phyloP scores from a whole-genome alignment of 2,329 filamentous ascomycete species.

The Pleomassaria siparia region DNA sequence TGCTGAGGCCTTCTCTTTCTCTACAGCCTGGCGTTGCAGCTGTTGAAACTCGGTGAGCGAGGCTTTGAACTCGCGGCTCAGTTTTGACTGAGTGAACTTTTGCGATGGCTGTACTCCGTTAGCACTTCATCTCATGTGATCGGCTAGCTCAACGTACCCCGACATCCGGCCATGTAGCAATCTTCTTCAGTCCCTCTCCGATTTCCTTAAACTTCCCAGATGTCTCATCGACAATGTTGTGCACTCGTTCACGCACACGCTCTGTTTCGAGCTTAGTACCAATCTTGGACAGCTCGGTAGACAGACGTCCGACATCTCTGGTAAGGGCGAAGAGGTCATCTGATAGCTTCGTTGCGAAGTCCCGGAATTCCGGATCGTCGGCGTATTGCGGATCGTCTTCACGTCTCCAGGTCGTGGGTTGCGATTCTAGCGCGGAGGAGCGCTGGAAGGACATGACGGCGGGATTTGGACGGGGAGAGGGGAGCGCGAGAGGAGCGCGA shows the following conservation, averaged over 20 bases:
- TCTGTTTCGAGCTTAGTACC: constrained; percentile 91
- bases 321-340: constrained; percentile 88
- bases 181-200: constrained; percentile 89
- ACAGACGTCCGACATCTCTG: constrained; percentile 81
- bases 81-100: constrained; percentile 93
- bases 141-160: constrained; percentile 65
- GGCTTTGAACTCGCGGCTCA: constrained; percentile 89
- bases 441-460: constrained; percentile 85
- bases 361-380: constrained; percentile 91
- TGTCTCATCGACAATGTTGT: constrained; percentile 83
- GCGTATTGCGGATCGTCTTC: constrained; percentile 74
- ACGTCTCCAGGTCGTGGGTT: constrained; percentile 67
- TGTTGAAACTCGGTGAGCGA: constrained; percentile 88
- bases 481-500: neutral
- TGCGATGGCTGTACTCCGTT: constrained; percentile 72
- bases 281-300: constrained; percentile 79
- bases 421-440: constrained; percentile 79
- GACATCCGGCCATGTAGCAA: constrained; percentile 69
- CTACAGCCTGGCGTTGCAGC: constrained; percentile 85
- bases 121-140: constrained; percentile 13
- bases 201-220: constrained; percentile 85
- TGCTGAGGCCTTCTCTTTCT: constrained; percentile 88
- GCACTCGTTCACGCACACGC: constrained; percentile 85
- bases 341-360: constrained; percentile 78
- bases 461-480: neutral